These are phyloP conservation scores for Myxozyma geophila DNA, from an alignment of 805 yeast species.

Conservation along the genomic window DNA sequence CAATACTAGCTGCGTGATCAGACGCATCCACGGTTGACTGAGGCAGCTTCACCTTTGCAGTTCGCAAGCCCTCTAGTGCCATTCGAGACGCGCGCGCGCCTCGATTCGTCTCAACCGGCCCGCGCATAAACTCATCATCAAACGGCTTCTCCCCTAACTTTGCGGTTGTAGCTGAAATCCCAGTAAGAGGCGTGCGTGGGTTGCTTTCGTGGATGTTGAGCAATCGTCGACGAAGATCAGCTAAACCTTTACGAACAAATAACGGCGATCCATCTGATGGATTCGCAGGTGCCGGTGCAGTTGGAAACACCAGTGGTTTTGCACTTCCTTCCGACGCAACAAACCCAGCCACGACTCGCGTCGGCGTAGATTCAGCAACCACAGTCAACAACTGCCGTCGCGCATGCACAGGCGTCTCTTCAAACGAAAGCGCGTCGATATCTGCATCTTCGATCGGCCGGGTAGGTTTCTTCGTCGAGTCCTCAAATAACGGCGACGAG, in stretches of 20 bases:
- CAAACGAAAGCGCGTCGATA: neutral
- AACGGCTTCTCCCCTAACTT: neutral
- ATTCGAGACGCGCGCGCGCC: neutral
- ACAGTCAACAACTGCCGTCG: neutral
- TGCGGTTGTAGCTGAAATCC: neutral
- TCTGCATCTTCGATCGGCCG: neutral
- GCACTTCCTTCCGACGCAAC: neutral
- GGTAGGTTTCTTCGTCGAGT: slow-evolving; percentile 2
- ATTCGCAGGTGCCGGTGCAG: no score
- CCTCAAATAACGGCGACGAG: slow-evolving; percentile 8
- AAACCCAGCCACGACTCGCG: neutral
- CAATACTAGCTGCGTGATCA: neutral
- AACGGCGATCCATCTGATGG: neutral
- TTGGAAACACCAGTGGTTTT: neutral
- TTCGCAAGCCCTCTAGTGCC: slow-evolving; percentile 5
- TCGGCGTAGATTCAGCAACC: neutral
- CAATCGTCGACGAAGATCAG: neutral
- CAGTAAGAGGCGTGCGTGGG: neutral
- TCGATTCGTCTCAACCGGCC: neutral
- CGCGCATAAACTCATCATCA: slow-evolving; percentile 5
- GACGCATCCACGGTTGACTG: neutral
- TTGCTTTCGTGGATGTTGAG: slow-evolving; percentile 1
- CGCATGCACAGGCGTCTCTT: neutral
- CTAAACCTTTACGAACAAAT: neutral
- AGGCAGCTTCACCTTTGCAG: neutral